Base-by-base conservation (phyloP, 768 basidiomycete species). In the Lactarius sp. region DNA sequence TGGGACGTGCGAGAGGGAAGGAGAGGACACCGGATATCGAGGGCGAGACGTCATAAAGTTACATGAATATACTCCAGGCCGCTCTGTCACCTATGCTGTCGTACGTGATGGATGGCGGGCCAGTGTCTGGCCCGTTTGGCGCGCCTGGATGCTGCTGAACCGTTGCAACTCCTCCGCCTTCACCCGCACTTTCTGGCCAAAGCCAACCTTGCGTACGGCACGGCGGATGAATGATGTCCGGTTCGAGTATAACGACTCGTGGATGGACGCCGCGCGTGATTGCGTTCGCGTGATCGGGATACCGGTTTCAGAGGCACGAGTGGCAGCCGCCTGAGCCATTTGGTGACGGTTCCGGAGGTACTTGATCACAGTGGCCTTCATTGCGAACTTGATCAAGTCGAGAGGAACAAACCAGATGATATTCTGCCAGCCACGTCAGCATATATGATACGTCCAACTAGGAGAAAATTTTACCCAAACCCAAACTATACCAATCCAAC, bases 401-500 rank as follows among this genome's bases (percentile, higher is more conserved):
- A 98, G 86, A 56, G 96, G 96, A 68, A 91, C 74, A 84, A 95
- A 98, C 95, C 96, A 96, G 60, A 95, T 70, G 68, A 97, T 90
- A 79, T 98, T 90, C 94, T 94, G 71, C 33, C 73, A 12, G 1
- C n/a, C 37, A 10, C 8, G 13, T 55, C 47, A 55, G 34, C n/a
- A 8, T 7, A 7, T 3, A n/a, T 20, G 12, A 6, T 4, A 22
- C 56, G 54, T 50, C 12, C 18, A 34, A 46, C 10, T 8, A 42
- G 14, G 13, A 31, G 4, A 39, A 52, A 37, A 36, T 53, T 88
- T 47, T 78, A 92, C 92, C 92, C 92, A 94, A 68, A 95, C 83
- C 95, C 95, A 98, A 63, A 96, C 82, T 68, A 98, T 94, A 77
- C 95, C 96, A 68, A 98, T 92, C 95, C 95, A 98, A 33, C 87